Evolutionary conservation across 2,329 filamentous ascomycete species (phyloP).

Genomic region (Fusarium brevicatenulatum): DNA sequence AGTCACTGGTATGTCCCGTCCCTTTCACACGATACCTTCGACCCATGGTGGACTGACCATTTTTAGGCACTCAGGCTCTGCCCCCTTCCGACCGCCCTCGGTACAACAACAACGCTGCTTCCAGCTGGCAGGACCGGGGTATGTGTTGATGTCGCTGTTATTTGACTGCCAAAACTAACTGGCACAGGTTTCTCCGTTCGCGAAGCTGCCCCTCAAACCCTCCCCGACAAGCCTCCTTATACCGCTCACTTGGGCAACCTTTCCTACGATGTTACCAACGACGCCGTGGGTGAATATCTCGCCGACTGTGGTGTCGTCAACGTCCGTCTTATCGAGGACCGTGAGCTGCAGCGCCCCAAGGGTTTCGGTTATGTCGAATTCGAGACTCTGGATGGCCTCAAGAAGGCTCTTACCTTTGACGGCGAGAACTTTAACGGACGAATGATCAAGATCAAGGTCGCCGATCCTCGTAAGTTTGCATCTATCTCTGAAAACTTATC

Average conservation of each 20-base stretch:
- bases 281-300: conserved; percentile 88
- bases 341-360: conserved; percentile 91
- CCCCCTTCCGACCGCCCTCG: conserved; percentile 60
- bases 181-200: conserved; percentile 67
- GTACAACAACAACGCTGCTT: conserved; percentile 46
- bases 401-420: conserved; percentile 87
- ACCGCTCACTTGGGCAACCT: conserved; percentile 97
- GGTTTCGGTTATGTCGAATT: conserved; percentile 99
- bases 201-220: conserved; percentile 76
- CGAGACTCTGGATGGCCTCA: conserved; percentile 84
- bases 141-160: conserved; percentile 30
- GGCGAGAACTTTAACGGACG: conserved; percentile 87
- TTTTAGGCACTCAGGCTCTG: conserved; percentile 66
- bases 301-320: conserved; percentile 84
- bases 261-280: conserved; percentile 90
- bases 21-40: conserved; percentile 11
- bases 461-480: conserved; percentile 85
- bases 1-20: conserved; percentile 51
- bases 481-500: background rate
- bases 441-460: conserved; percentile 91
- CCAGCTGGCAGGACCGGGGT: conserved; percentile 59
- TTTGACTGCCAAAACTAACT: conserved; percentile 34
- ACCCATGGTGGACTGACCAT: conserved; percentile 40
- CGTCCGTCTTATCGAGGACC: conserved; percentile 97
- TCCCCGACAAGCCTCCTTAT: conserved; percentile 92